phyloP scores from a whole-genome alignment of 208 protist genomes.

The Trypanosoma mega region DNA sequence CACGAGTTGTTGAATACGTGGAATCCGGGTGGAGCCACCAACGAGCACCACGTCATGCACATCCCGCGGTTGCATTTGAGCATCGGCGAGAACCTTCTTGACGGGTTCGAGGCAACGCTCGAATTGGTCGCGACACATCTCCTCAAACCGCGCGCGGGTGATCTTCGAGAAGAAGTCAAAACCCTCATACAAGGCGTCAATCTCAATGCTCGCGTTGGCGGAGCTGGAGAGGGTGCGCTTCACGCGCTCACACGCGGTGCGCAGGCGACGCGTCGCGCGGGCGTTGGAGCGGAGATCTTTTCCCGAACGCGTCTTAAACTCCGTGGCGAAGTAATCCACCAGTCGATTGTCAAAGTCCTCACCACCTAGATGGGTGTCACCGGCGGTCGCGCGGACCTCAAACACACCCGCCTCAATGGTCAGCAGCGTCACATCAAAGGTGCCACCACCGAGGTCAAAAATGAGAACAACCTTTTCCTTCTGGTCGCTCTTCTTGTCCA shows the following conservation, averaged over 20 bases:
- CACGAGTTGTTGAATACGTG: constrained; percentile 97
- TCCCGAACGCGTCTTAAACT: constrained; percentile 92
- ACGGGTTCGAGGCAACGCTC: constrained; percentile 80
- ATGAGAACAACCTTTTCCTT: constrained; percentile 94
- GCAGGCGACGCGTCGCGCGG: constrained; percentile 77
- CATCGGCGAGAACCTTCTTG: constrained; percentile 86
- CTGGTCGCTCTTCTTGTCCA: constrained; percentile 94
- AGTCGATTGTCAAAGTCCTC: constrained; percentile 99
- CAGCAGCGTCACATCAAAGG: constrained; percentile 99
- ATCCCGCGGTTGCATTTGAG: constrained; percentile 80
- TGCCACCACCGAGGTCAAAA: constrained; percentile 98
- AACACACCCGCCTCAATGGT: constrained; percentile 99
- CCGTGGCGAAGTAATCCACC: constrained; percentile 95
- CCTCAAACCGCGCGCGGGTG: constrained; percentile 98
- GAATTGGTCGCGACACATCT: constrained; percentile 93
- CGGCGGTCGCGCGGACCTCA: constrained; percentile 98
- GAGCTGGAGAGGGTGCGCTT: constrained; percentile 97
- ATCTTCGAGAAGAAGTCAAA: constrained; percentile 97
- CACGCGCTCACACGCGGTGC: constrained; percentile 92
- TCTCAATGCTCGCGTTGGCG: constrained; percentile 94
- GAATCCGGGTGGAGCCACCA: constrained; percentile 97
- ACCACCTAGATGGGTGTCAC: constrained; percentile 99
- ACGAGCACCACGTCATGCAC: constrained; percentile 96
- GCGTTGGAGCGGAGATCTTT: constrained; percentile 78
- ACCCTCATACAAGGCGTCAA: constrained; percentile 97